phyloP scores from a whole-genome alignment of 139 green algal species.

The Picochlorum sp. region DNA sequence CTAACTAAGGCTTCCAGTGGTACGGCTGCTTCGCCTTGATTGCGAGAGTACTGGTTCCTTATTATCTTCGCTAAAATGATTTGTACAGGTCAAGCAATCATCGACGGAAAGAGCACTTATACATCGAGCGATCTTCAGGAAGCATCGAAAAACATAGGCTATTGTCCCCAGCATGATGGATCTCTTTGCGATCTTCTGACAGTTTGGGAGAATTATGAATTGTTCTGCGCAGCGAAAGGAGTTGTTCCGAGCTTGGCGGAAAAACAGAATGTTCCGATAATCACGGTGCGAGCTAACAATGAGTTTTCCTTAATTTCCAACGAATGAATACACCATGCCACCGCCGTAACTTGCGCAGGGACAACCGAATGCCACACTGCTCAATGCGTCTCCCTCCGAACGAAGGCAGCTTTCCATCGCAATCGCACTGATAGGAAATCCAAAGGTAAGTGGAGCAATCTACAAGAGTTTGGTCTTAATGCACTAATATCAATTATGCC shows the following conservation, averaged over 20 bases:
- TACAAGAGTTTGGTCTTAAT: neutral
- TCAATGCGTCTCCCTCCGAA: neutral
- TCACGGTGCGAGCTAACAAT: too few species aligned
- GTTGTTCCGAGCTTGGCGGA: conserved; percentile 2
- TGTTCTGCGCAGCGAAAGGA: conserved; percentile 82
- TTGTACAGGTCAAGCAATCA: conserved; percentile 61
- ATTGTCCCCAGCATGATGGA: conserved; percentile 95
- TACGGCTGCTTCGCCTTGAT: neutral
- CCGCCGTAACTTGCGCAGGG: too few species aligned
- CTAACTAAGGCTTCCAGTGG: neutral
- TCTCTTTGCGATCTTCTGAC: conserved; percentile 81
- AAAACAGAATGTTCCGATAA: too few species aligned
- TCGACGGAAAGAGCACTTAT: conserved; percentile 61
- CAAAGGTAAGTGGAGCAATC: conserved; percentile 19
- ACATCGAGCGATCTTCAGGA: conserved; percentile 48
- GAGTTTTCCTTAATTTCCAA: too few species aligned
- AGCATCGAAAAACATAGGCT: conserved; percentile 62
- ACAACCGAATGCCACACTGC: too few species aligned
- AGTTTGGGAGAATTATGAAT: conserved; percentile 79
- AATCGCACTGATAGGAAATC: conserved; percentile 66
- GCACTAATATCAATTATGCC: neutral
- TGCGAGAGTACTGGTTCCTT: too few species aligned
- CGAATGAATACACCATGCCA: too few species aligned
- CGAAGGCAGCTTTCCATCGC: conserved; percentile 73
- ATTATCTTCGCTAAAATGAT: too few species aligned